Conservation (phyloP, 176 grass and related monocot species). For the Aegilops umbellulata region DNA sequence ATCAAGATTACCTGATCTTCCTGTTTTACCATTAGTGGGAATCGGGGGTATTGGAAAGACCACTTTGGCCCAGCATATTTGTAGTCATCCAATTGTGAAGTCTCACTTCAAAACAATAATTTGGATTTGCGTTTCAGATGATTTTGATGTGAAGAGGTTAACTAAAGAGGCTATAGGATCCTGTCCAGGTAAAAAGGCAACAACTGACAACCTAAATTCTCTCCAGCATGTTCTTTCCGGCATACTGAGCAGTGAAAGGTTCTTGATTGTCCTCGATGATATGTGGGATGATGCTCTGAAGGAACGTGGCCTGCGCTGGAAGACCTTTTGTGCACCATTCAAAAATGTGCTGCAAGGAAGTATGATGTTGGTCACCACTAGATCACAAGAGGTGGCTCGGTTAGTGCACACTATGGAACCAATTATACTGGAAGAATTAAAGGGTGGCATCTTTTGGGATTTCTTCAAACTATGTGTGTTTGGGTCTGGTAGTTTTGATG, state of each 20-base stretch:
- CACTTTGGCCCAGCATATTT: neutral
- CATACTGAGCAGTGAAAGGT: neutral
- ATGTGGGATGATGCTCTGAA: neutral
- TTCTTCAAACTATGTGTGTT: neutral
- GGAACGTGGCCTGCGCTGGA: neutral
- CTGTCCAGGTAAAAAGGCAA: neutral
- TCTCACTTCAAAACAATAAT: neutral
- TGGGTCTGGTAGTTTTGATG: neutral
- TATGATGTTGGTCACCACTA: constrained; percentile 32
- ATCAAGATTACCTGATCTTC: neutral
- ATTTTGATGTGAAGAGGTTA: constrained; percentile 34
- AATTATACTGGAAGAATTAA: neutral
- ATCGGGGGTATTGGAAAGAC: neutral
- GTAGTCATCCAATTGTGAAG: neutral
- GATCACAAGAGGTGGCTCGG: neutral
- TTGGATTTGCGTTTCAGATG: constrained; percentile 31
- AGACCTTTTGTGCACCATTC: constrained; percentile 4
- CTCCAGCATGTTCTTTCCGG: neutral
- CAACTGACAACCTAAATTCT: neutral
- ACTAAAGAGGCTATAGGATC: constrained; percentile 3
- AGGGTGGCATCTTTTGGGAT: neutral
- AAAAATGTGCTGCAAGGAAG: neutral
- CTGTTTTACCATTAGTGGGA: neutral
- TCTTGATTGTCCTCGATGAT: constrained; percentile 38
- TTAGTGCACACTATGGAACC: neutral